These are phyloP conservation scores for Colletotrichum sp. DNA, from an alignment of 2,329 filamentous ascomycete genomes.

Conservation along the genomic window DNA sequence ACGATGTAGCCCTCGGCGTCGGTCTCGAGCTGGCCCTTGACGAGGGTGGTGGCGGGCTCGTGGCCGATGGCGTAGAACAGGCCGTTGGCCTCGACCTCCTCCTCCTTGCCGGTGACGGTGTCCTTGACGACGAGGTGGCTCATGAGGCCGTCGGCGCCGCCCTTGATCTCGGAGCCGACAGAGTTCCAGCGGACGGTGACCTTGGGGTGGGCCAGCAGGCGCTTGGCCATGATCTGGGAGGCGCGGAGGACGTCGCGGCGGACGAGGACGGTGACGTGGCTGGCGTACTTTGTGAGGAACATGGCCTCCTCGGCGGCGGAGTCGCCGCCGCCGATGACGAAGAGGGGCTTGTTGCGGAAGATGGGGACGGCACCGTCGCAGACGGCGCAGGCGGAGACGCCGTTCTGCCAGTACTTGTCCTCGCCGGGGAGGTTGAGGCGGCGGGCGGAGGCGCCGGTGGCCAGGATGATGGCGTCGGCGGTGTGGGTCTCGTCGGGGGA, in stretches of 20 bases:
- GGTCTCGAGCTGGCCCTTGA: constrained; percentile 88
- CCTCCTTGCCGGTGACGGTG: constrained; percentile 73
- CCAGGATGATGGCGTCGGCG: constrained; percentile 90
- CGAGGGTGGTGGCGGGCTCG: constrained; percentile 87
- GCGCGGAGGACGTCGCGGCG: constrained; percentile 86
- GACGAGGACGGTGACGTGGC: constrained; percentile 92
- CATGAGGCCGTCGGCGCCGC: constrained; percentile 87
- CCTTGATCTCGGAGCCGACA: constrained; percentile 81
- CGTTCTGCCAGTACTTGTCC: constrained; percentile 96
- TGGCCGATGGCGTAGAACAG: constrained; percentile 98
- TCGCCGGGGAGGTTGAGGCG: constrained; percentile 85
- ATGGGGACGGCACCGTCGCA: constrained; percentile 97
- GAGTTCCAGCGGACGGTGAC: constrained; percentile 89
- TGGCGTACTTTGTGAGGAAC: constrained; percentile 97
- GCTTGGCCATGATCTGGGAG: constrained; percentile 88
- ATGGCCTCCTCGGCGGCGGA: constrained; percentile 96
- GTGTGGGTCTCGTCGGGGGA: constrained; percentile 83
- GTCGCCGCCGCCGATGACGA: constrained; percentile 96
- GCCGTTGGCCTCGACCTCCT: constrained; percentile 88
- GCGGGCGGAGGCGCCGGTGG: constrained; percentile 91
- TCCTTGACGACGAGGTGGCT: constrained; percentile 85
- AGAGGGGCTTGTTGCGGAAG: constrained; percentile 94
- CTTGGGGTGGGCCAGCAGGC: constrained; percentile 84
- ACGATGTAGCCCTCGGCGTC: constrained; percentile 91
- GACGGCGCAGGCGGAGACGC: constrained; percentile 94